Conservation (phyloP, 2,329 filamentous ascomycete genomes). For the Fusarium sp. region DNA sequence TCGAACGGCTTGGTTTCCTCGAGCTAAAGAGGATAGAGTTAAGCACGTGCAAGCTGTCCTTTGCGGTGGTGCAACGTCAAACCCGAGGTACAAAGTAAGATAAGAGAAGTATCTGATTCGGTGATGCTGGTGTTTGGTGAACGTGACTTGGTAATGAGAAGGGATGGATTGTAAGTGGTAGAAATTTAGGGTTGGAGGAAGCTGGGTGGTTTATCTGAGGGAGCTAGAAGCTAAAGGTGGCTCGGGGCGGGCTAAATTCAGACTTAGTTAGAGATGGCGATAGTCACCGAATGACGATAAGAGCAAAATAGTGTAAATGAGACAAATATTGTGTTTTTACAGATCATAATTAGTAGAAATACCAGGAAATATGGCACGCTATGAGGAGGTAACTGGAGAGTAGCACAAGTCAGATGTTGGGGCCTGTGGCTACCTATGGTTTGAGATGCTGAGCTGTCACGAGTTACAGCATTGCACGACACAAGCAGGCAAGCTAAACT, state of each 20-base stretch:
- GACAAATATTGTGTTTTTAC: background rate
- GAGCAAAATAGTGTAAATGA: background rate
- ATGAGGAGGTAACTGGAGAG: background rate
- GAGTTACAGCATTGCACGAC: slow-evolving; percentile 21
- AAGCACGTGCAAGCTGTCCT: slow-evolving; percentile 36
- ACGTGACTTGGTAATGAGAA: background rate
- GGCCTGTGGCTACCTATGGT: background rate
- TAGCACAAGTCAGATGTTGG: slow-evolving; percentile 18
- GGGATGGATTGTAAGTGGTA: slow-evolving; percentile 11
- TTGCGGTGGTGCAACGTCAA: slow-evolving; percentile 9
- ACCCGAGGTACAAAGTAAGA: slow-evolving; percentile 10
- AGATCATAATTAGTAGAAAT: background rate
- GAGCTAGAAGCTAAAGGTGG: background rate
- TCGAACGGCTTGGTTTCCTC: background rate
- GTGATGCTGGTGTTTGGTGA: slow-evolving; percentile 1
- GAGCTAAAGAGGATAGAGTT: slow-evolving; percentile 5
- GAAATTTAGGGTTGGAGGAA: slow-evolving; percentile 21
- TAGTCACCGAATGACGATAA: background rate
- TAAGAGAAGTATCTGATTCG: background rate
- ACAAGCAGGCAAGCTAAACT: background rate
- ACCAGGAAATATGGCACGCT: background rate
- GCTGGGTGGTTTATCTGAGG: slow-evolving; percentile 14
- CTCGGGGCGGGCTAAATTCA: slow-evolving; percentile 2
- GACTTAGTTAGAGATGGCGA: slow-evolving; percentile 3
- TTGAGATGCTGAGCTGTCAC: slow-evolving; percentile 23